These are phyloP conservation scores for Candida sanyaensis DNA, from an alignment of 1,139 yeast species.

Conservation along the genomic window DNA sequence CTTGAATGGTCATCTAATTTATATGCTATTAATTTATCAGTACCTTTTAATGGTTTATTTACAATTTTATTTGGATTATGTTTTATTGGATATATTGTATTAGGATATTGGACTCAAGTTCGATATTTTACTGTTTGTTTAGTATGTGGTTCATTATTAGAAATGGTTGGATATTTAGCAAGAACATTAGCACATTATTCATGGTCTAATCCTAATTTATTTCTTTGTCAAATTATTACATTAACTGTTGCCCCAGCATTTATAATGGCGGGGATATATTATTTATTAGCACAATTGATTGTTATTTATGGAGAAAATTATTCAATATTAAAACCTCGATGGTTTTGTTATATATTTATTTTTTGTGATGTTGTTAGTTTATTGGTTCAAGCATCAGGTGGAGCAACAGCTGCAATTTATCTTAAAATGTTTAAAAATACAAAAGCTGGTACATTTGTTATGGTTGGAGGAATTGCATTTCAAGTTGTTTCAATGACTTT, in stretches of 20 bases:
- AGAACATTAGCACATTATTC: conserved; percentile 47
- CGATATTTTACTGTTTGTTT: conserved; percentile 74
- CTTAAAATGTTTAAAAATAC: conserved; percentile 19
- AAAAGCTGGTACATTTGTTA: conserved; percentile 30
- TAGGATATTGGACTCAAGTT: conserved; percentile 45
- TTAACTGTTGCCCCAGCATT: conserved; percentile 43
- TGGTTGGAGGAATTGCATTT: conserved; percentile 42
- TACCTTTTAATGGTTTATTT: conserved; percentile 27
- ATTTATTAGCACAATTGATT: conserved; percentile 34
- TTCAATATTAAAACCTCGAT: conserved; percentile 30
- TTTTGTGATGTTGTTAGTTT: conserved; percentile 35
- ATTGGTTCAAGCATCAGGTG: conserved; percentile 40
- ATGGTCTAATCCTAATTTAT: conserved; percentile 22
- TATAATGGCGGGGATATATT: conserved; percentile 42
- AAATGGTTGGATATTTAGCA: conserved; percentile 71
- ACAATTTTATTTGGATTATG: conserved; percentile 21
- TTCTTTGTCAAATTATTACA: conserved; percentile 34
- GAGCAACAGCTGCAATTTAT: conserved; percentile 33
- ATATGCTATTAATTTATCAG: conserved; percentile 32
- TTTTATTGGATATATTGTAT: conserved; percentile 24
- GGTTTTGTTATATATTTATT: conserved; percentile 38
- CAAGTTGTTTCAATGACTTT: conserved; percentile 40
- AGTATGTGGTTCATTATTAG: conserved; percentile 60
- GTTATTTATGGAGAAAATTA: conserved; percentile 29
- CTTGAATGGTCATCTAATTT: conserved; percentile 26